Conservation (phyloP, 2,329 filamentous ascomycete species). For the Berkeleyomyces rouxiae region DNA sequence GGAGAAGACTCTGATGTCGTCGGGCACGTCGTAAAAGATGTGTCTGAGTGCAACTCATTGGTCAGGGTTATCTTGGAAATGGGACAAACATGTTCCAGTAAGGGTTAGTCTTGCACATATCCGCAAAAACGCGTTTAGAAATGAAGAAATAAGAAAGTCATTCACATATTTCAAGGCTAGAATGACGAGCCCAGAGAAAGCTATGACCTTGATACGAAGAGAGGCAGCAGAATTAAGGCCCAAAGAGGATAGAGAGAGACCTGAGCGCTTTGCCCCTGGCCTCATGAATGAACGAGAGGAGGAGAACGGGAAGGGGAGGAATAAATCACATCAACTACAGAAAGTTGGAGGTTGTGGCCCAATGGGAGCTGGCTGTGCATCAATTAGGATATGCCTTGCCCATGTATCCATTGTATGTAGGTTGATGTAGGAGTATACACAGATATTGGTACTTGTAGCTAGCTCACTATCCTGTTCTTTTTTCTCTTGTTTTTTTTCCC, state of each 20-base stretch:
- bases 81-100: no score
- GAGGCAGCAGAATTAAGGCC: no score
- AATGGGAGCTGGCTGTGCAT: not conserved
- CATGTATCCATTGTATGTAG: not conserved
- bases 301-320: no score
- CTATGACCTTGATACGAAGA: not conserved
- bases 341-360: not conserved
- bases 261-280: no score
- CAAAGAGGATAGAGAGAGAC: no score
- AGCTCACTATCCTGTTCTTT: not conserved
- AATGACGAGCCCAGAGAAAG: not conserved
- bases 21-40: no score
- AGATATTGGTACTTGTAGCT: not conserved
- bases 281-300: no score
- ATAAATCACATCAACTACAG: not conserved
- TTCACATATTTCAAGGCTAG: no score
- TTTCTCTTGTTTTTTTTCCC: not conserved
- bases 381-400: not conserved
- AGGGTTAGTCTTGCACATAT: no score
- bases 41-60: no score
- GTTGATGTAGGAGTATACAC: not conserved
- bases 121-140: not conserved
- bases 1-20: slow-evolving; percentile 26
- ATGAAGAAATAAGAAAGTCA: not conserved
- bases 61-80: not conserved